A percentile compares a stretch with the other conserved stretches of the same genome.
Evolutionary conservation across 169 alveolate species (phyloP).

Genomic region (Theileria sp.): DNA sequence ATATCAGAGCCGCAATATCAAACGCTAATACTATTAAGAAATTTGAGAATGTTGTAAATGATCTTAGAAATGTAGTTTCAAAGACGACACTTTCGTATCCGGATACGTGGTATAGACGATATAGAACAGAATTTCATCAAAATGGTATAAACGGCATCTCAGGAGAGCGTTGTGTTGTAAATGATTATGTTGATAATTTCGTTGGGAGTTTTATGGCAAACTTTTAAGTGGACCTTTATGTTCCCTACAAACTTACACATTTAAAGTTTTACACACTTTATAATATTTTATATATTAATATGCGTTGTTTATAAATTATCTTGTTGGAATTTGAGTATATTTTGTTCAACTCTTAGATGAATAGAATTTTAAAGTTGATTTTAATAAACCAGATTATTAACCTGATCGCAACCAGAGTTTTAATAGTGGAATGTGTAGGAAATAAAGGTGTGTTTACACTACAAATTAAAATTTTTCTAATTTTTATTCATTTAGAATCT

Average conservation of each 20-base stretch:
- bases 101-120: constrained; percentile 22
- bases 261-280: neutral
- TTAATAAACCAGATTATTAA: neutral
- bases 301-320: too few species aligned
- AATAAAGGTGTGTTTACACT: neutral
- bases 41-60: constrained; percentile 22
- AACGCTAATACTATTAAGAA: constrained; percentile 40
- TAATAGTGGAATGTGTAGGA: neutral
- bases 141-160: neutral
- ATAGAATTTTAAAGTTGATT: neutral
- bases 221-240: neutral
- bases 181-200: constrained; percentile 2
- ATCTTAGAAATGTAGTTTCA: constrained; percentile 21
- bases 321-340: neutral
- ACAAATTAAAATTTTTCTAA: neutral
- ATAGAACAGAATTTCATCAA: constrained; percentile 12
- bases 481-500: neutral
- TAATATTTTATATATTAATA: too few species aligned
- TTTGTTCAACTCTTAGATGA: neutral
- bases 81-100: constrained; percentile 12
- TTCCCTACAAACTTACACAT: neutral
- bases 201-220: neutral
- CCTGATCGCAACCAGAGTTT: neutral
- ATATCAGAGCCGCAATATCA: constrained; percentile 35
- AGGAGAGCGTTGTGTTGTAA: neutral